phyloP scores from a whole-genome alignment of 148 eudicot species.

The Heliamphora exappendiculata region DNA sequence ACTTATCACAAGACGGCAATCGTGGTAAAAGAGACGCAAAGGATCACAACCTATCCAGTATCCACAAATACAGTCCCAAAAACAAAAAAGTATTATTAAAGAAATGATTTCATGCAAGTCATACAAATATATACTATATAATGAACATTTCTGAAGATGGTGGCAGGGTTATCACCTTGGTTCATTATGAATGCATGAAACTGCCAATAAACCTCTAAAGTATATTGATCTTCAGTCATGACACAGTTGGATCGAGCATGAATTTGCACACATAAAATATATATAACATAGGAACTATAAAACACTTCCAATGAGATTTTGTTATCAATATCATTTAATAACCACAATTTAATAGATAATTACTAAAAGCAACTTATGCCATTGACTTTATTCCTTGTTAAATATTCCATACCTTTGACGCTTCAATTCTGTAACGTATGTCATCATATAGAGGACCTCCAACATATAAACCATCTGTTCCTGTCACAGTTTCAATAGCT shows the following conservation, averaged over 20 bases:
- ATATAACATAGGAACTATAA: neutral
- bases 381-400: neutral
- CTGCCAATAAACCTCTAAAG: neutral
- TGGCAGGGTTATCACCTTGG: neutral
- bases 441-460: slow-evolving; percentile 95
- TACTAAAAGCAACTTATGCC: neutral
- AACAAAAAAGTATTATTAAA: neutral
- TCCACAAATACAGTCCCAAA: neutral
- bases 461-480: slow-evolving; percentile 57
- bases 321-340: neutral
- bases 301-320: neutral
- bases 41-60: neutral
- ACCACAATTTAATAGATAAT: neutral
- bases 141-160: neutral
- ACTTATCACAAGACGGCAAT: neutral
- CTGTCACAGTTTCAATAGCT: slow-evolving; percentile 69
- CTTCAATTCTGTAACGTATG: slow-evolving; percentile 67
- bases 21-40: neutral
- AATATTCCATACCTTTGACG: slow-evolving; percentile 65
- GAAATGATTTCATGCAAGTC: neutral
- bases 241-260: neutral
- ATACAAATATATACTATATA: neutral
- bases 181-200: neutral
- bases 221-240: neutral
- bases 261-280: neutral